Evolutionary conservation across 352 stramenopile species (phyloP).

Genomic region (Phytophthora nicotianae): DNA sequence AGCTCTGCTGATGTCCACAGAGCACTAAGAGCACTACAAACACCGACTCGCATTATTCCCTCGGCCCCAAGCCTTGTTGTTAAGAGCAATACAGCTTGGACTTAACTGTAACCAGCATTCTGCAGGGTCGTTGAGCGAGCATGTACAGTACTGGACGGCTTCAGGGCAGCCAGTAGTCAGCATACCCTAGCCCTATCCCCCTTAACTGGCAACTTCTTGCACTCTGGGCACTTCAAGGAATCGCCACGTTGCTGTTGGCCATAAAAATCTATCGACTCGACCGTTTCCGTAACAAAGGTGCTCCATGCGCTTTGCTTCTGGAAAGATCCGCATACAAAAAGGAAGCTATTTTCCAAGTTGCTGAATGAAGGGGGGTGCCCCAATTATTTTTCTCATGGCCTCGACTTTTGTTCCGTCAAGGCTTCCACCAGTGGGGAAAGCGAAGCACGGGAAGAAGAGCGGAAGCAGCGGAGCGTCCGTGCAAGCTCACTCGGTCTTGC

Average conservation of each 20-base stretch:
- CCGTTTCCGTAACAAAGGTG: background rate
- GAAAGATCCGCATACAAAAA: slow-evolving; percentile 22
- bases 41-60: slow-evolving; percentile 1
- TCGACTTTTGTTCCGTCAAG: slow-evolving; percentile 17
- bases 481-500: slow-evolving; percentile 13
- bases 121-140: too few relatives aligned
- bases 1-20: background rate
- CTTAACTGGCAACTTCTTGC: slow-evolving; percentile 6
- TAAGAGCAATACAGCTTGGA: too few relatives aligned
- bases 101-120: too few relatives aligned
- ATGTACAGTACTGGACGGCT: too few relatives aligned
- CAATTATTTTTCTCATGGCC: slow-evolving; percentile 29
- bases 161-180: background rate
- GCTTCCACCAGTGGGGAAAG: slow-evolving; percentile 34
- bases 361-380: slow-evolving; percentile 9
- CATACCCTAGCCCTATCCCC: slow-evolving; percentile 18
- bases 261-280: slow-evolving; percentile 6
- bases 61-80: background rate
- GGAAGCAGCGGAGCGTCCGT: slow-evolving; percentile 18
- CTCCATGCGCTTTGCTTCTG: slow-evolving; percentile 19
- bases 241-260: slow-evolving; percentile 2
- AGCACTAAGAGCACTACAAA: background rate
- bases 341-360: slow-evolving; percentile 8
- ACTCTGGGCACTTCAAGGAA: slow-evolving; percentile 12
- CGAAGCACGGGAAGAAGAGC: slow-evolving; percentile 28